Base-by-base conservation (phyloP, 2,329 filamentous ascomycete species). In the Exserohilum rostratum region DNA sequence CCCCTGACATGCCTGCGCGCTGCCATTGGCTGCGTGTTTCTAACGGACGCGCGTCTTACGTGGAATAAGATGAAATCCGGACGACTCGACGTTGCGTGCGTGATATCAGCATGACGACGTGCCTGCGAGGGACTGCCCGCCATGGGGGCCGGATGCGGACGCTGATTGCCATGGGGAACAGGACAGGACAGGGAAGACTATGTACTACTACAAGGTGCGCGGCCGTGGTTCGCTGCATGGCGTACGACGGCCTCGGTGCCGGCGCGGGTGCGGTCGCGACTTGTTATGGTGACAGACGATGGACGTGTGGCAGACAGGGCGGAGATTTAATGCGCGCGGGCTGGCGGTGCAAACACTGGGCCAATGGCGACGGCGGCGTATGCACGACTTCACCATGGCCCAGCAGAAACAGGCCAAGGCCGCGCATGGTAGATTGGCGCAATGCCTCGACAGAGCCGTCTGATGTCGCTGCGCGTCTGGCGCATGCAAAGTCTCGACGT, bases 1-100 rank as follows among this genome's bases (percentile, higher is more conserved):
- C 51, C 49, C 58, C 56, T 52, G 50, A 40, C 18, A 42, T 11
- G 11, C 10, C 13, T 12, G 22, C 18, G n/a, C 27, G 22, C 44
- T 39, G 29, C 31, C 25, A 57, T 50, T 53, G 58, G 56, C 29
- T 25, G 44, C 48, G 48, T 42, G 34, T 53, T 45, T 47, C n/a
- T 45, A 27, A 34, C 38, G 59, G 52, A 60, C 59, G 59, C 59
- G 59, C 59, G 59, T 62, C 59, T 46, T 49, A 27, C 49, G 43
- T 40, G 50, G 35, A 42, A 38, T 29, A 39, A 38, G 40, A 35
- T 17, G 35, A 29, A 35, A 25, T 25, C 22, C 22, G 22, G 22
- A 25, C 22, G 22, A 25, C 4, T 25, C 7, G 22, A 25, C 22
- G 22, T 7, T 25, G 22, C 22, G 22, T 25, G 22, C 38, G 34